phyloP scores from a whole-genome alignment of 352 stramenopile species.

The Phytopythium ostracodes region DNA sequence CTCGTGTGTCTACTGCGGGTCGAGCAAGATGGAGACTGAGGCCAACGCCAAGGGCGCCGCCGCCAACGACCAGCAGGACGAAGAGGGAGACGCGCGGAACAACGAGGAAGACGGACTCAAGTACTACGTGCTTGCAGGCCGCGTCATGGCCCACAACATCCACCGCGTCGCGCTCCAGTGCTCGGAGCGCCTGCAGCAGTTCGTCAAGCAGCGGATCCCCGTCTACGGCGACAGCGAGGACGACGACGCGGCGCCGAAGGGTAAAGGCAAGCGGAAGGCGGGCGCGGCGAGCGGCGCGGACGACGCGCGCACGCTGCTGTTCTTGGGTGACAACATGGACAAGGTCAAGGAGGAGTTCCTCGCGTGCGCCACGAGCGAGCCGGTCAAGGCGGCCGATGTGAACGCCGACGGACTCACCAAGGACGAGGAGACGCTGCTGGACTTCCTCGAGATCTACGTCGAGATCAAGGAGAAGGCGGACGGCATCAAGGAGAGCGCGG shows the following conservation, averaged over 20 bases:
- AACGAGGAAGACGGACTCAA: constrained; percentile 55
- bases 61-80: constrained; percentile 14
- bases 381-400: constrained; percentile 47
- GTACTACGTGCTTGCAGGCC: constrained; percentile 80
- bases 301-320: constrained; percentile 30
- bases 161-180: constrained; percentile 49
- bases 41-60: constrained; percentile 12
- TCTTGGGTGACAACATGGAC: constrained; percentile 47
- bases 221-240: constrained; percentile 30
- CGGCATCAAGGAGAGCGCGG: constrained; percentile 19
- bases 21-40: constrained; percentile 18
- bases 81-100: constrained; percentile 18
- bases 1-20: constrained; percentile 79
- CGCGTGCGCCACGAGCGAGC: constrained; percentile 33
- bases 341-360: constrained; percentile 57
- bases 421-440: constrained; percentile 40
- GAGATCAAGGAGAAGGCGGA: constrained; percentile 54
- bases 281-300: neutral
- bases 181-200: constrained; percentile 34
- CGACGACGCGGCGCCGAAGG: constrained; percentile 19
- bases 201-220: constrained; percentile 50
- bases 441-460: constrained; percentile 84
- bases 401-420: constrained; percentile 27
- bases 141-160: constrained; percentile 80
- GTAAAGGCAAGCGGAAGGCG: constrained; percentile 74